Base-by-base conservation (phyloP, 2,329 filamentous ascomycete species). In the Botrytis sinoallii region DNA sequence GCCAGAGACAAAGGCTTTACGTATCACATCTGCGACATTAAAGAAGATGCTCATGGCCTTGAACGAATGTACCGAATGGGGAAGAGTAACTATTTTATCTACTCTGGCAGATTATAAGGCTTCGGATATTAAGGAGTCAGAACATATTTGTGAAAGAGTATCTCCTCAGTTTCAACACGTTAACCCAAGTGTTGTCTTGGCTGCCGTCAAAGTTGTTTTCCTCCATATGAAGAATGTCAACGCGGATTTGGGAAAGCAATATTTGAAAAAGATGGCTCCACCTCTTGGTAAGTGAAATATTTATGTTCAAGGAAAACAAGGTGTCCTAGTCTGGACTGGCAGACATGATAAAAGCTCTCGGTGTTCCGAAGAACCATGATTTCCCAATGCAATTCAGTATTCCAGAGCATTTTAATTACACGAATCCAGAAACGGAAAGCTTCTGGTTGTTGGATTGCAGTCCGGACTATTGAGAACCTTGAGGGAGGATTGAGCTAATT, bases 21-120 rank as follows among this genome's bases (percentile, higher is more conserved):
- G 93, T 67, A 92, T 99, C 75, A 97, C 92, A 1, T 88, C 93
- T 3, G 87, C 90, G 74, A 95, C 91, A 4, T 85, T 99, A 76
- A 98, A 98, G 86, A 99, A 98, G 85, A 90, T 99, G 84, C 86
- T 99, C 65, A 93, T 98, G 90, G 96, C 96, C 0, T 85, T 99
- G 78, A 98, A 97, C 80, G 96, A 99, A 83, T 99, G 96, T 82
- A 99, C 96, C 0, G 96, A 99, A 85, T 99, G 96, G 96, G 96
- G 96, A 25, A 87, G 96, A 77, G 95, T 99, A 46, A 98, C 95
- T 0, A 97, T 99, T 74, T 85, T 99, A 76, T 92, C 92, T 18
- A 97, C 94, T 0, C 84, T 99, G 76, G 94, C 96, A 60, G 92
- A 97, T 80, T 98, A 98, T 84, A 91, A 90, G 77, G 90, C 95